Percentiles rank a stretch among this genome's conserved stretches.
phyloP scores from a whole-genome alignment of 176 grass and related monocot species.

The Triticum dicoccoides region DNA sequence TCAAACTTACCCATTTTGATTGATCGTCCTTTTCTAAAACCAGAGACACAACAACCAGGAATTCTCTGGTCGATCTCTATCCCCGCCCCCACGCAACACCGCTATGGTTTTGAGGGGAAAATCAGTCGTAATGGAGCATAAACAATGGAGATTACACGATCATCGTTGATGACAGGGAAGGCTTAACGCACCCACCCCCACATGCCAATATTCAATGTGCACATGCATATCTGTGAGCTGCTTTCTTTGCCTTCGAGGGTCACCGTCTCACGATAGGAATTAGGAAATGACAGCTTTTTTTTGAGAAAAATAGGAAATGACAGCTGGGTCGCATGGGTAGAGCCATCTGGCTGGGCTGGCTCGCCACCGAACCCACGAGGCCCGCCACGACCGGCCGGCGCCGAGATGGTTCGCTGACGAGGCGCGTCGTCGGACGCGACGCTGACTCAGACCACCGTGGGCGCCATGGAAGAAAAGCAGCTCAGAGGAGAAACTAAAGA shows the following conservation, averaged over 20 bases:
- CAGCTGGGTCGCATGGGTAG: neutral
- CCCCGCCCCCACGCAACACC: neutral
- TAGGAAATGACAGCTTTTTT: too few relatives aligned
- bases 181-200: neutral
- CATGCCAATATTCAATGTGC: conserved; percentile 18
- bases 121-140: neutral
- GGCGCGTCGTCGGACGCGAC: conserved; percentile 40
- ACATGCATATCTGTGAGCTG: neutral
- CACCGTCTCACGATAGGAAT: neutral
- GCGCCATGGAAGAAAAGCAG: neutral
- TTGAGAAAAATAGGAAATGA: conserved; percentile 4
- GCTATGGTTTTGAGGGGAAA: neutral
- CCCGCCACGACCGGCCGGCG: neutral
- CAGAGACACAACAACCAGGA: neutral
- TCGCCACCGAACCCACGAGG: conserved; percentile 24
- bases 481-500: neutral
- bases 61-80: neutral
- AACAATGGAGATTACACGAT: neutral
- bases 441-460: conserved; percentile 42
- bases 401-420: conserved; percentile 30
- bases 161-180: conserved; percentile 25
- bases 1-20: conserved; percentile 32
- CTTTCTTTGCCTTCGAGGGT: neutral
- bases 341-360: neutral
- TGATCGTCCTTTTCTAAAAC: neutral